phyloP scores from a whole-genome alignment of 257 asterid species.

The Lavandula angustifolia region DNA sequence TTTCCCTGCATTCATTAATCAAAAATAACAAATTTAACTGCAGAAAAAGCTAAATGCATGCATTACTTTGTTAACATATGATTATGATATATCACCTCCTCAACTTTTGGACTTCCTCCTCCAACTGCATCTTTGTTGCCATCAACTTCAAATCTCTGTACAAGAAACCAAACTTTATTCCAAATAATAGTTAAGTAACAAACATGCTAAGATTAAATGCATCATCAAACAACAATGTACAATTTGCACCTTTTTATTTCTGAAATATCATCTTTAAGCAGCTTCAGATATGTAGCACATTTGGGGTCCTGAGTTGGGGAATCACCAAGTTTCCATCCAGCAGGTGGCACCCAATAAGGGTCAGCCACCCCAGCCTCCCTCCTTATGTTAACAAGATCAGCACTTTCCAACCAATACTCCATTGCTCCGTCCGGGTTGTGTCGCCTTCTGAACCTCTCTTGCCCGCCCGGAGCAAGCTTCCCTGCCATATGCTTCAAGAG shows the following conservation, averaged over 20 bases:
- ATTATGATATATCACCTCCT: constrained; percentile 44
- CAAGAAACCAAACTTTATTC: constrained; percentile 8
- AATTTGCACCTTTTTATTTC: constrained; percentile 57
- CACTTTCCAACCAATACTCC: constrained; percentile 97
- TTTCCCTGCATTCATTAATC: constrained; percentile 50
- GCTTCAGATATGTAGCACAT: constrained; percentile 69
- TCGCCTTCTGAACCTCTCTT: constrained; percentile 71
- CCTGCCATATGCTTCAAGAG: constrained; percentile 97
- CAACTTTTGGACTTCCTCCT: constrained; percentile 65
- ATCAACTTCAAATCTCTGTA: constrained; percentile 53
- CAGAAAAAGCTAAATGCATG: not conserved
- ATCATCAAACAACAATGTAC: not conserved
- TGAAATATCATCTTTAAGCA: constrained; percentile 55
- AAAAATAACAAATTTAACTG: constrained; percentile 16
- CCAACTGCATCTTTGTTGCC: constrained; percentile 53
- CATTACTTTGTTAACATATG: not conserved
- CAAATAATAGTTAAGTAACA: not conserved
- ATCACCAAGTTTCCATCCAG: constrained; percentile 94
- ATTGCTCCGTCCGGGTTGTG: constrained; percentile 96
- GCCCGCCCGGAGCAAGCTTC: constrained; percentile 77
- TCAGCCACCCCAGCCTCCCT: constrained; percentile 80
- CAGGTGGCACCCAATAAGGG: constrained; percentile 96
- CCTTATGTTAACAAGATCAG: constrained; percentile 72
- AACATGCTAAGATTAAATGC: not conserved
- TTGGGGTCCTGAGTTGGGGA: constrained; percentile 87